Evolutionary conservation across 225 moss, liverwort and hornwort genomes (phyloP).

Genomic region (Sphagnum contortum): DNA sequence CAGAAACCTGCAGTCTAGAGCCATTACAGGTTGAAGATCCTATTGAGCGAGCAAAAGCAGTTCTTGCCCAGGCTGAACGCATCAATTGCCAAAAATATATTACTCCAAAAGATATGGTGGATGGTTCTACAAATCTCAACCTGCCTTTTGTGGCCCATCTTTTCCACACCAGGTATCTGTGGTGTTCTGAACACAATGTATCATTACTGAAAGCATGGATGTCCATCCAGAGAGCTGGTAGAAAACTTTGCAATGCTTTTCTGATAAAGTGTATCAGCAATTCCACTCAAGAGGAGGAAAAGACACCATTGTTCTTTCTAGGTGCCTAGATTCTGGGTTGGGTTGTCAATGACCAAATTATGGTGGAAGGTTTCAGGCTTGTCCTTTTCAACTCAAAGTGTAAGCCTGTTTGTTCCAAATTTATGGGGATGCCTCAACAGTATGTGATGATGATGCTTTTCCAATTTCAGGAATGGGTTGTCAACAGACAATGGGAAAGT

Average conservation of each 20-base stretch:
- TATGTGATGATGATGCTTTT: no score
- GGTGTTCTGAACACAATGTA: background rate
- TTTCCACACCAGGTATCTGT: constrained; percentile 64
- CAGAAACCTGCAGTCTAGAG: constrained; percentile 72
- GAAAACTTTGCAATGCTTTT: no score
- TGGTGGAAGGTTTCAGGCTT: no score
- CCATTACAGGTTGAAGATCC: constrained; percentile 65
- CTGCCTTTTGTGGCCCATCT: constrained; percentile 96
- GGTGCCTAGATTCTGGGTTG: no score
- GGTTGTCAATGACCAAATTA: no score
- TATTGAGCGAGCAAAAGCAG: constrained; percentile 77
- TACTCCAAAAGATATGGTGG: constrained; percentile 72
- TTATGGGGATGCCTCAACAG: no score
- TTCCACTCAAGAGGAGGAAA: no score
- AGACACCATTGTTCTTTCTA: no score
- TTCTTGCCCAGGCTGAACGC: constrained; percentile 81
- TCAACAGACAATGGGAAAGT: constrained; percentile 54
- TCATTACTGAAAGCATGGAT: background rate
- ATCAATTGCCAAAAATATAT: constrained; percentile 93
- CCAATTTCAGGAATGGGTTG: constrained; percentile 66
- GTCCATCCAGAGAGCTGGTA: no score
- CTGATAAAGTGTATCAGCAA: no score
- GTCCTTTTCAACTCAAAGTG: no score
- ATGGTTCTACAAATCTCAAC: constrained; percentile 91
- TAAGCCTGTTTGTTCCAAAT: no score